Conservation (phyloP, 371 early-diverging fungal species). For the Cokeromyces recurvatus region DNA sequence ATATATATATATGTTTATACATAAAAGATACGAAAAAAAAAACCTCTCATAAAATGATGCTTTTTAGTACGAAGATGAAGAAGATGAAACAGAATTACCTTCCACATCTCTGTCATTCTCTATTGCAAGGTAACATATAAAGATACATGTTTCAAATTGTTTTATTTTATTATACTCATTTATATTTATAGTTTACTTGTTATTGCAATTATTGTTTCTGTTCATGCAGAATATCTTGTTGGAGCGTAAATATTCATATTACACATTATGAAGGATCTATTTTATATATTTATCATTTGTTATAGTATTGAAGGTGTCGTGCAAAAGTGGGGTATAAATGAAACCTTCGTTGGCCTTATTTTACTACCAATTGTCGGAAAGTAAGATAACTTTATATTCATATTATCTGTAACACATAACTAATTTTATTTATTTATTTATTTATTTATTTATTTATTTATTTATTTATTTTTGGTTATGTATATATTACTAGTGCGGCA, state of each 20-base stretch:
- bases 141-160: neutral
- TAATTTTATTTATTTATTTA: neutral
- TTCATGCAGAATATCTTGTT: conserved; percentile 83
- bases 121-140: conserved; percentile 18
- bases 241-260: conserved; percentile 36
- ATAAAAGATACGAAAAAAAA: conserved; percentile 1
- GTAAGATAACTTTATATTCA: no score
- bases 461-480: no score
- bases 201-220: conserved; percentile 59
- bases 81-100: conserved; percentile 51
- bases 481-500: conserved; percentile 35
- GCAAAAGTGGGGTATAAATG: conserved; percentile 55
- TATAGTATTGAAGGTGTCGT: conserved; percentile 75
- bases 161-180: neutral
- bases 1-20: neutral
- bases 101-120: conserved; percentile 46
- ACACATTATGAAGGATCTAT: neutral
- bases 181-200: conserved; percentile 32
- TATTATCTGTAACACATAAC: neutral
- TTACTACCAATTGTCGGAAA: conserved; percentile 83
- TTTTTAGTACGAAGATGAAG: conserved; percentile 43
- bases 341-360: conserved; percentile 86
- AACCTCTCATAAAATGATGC: neutral
- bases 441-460: no score
- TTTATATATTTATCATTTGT: neutral